These are phyloP conservation scores for Xylaria curta DNA, from an alignment of 495 filamentous ascomycete genomes.

Conservation along the genomic window DNA sequence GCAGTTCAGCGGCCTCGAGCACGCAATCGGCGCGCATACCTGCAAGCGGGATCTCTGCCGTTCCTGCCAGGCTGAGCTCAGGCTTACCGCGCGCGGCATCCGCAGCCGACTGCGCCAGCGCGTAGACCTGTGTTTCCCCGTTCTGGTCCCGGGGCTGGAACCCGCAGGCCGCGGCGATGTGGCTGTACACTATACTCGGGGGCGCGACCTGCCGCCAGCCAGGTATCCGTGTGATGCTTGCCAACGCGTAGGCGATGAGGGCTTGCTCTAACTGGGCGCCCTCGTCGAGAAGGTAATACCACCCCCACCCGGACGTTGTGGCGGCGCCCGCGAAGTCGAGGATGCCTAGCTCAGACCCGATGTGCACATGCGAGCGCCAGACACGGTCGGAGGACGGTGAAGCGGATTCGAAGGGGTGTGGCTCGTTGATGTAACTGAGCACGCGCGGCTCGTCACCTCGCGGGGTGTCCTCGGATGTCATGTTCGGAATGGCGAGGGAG, in stretches of 20 bases:
- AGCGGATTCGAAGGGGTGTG: constrained; percentile 59
- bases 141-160: constrained; percentile 92
- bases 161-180: constrained; percentile 88
- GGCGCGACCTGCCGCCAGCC: constrained; percentile 82
- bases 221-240: constrained; percentile 61
- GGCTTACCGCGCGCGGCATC: constrained; percentile 68
- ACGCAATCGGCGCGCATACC: constrained; percentile 81
- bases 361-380: constrained; percentile 77
- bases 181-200: constrained; percentile 88
- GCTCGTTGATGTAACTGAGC: constrained; percentile 74
- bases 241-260: constrained; percentile 82
- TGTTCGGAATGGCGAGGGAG: constrained; percentile 83
- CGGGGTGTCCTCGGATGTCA: constrained; percentile 79
- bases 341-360: constrained; percentile 78
- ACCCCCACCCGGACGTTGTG: constrained; percentile 88
- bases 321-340: constrained; percentile 85
- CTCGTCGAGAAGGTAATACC: constrained; percentile 92
- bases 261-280: constrained; percentile 92
- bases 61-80: constrained; percentile 76
- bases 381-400: constrained; percentile 56
- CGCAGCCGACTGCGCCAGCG: constrained; percentile 65
- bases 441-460: constrained; percentile 63
- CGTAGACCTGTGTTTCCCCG: constrained; percentile 90
- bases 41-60: constrained; percentile 93
- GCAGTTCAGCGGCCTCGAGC: constrained; percentile 67